A percentile compares a stretch with the other conserved stretches of the same genome.
phyloP scores from a whole-genome alignment of 441 rosid species.

The Omphalea diandra region DNA sequence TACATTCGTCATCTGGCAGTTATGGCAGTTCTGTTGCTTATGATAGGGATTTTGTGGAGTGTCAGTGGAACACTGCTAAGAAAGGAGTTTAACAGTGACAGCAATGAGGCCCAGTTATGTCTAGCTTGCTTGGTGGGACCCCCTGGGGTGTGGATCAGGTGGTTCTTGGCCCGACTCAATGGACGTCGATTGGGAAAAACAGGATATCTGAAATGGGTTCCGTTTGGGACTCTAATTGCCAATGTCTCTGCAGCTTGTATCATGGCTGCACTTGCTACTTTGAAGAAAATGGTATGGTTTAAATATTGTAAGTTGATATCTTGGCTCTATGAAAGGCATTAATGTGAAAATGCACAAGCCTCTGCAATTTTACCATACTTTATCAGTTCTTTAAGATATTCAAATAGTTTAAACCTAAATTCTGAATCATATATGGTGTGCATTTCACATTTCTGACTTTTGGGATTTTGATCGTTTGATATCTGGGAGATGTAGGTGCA shows the following conservation, averaged over 20 bases:
- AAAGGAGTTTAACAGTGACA: conserved; percentile 48
- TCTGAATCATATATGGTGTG: not conserved
- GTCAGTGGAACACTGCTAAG: conserved; percentile 43
- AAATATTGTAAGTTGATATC: not conserved
- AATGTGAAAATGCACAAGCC: too few relatives aligned
- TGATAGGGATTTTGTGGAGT: conserved; percentile 45
- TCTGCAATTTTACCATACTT: not conserved
- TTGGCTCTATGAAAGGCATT: not conserved
- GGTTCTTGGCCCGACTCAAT: conserved; percentile 78
- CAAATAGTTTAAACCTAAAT: not conserved
- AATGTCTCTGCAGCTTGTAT: conserved; percentile 74
- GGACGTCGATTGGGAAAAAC: conserved; percentile 72
- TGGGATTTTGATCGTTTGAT: not conserved
- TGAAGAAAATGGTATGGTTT: conserved; percentile 53
- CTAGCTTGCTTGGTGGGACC: conserved; percentile 74
- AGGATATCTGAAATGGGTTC: conserved; percentile 58
- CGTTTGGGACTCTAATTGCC: too few relatives aligned
- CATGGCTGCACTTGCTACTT: conserved; percentile 71
- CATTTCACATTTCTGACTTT: not conserved
- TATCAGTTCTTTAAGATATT: not conserved
- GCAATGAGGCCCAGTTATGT: conserved; percentile 71
- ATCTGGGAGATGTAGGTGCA: conserved; percentile 43
- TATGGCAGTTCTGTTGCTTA: conserved; percentile 37
- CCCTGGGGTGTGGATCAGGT: conserved; percentile 87
- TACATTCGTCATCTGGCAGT: conserved; percentile 41